Evolutionary conservation across 805 yeast species (phyloP).

Genomic region (Candida railenensis): DNA sequence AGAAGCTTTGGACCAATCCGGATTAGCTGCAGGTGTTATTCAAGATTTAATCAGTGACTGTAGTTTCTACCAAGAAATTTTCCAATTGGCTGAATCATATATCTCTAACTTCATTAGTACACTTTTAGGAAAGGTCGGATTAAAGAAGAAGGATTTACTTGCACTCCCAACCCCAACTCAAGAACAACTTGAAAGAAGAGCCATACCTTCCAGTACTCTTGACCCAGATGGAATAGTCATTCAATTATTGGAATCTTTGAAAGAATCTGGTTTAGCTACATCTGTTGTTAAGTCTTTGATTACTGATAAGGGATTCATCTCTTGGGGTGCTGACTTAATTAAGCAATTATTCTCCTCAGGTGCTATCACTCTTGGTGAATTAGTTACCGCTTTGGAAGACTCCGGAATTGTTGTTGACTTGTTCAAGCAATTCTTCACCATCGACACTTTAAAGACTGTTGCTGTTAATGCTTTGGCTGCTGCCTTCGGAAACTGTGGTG

Average conservation of each 20-base stretch:
- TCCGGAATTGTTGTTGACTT: slow-evolving; percentile 40
- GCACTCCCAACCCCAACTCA: slow-evolving; percentile 1
- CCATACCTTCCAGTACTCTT: slow-evolving; percentile 1
- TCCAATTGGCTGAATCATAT: slow-evolving; percentile 30
- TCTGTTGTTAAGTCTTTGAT: slow-evolving; percentile 37
- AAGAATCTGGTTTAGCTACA: slow-evolving; percentile 40
- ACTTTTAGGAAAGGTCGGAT: slow-evolving; percentile 20
- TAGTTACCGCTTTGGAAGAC: slow-evolving; percentile 27
- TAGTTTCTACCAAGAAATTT: slow-evolving; percentile 37
- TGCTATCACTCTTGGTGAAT: slow-evolving; percentile 25
- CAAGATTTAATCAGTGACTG: slow-evolving; percentile 36
- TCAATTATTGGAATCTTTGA: slow-evolving; percentile 42
- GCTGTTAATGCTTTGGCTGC: slow-evolving; percentile 44
- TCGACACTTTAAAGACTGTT: slow-evolving; percentile 37
- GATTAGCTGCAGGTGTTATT: slow-evolving; percentile 38
- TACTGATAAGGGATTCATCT: slow-evolving; percentile 34
- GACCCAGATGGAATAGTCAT: slow-evolving; percentile 19
- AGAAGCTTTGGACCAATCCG: slow-evolving; percentile 40
- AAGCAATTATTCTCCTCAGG: slow-evolving; percentile 25
- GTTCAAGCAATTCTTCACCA: slow-evolving; percentile 37
- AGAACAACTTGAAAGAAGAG: not conserved
- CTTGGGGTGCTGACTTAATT: slow-evolving; percentile 38
- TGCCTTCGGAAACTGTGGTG: slow-evolving; percentile 37
- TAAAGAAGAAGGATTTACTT: slow-evolving; percentile 12
- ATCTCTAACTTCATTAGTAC: slow-evolving; percentile 29